Evolutionary conservation across 2,329 filamentous ascomycete genomes (phyloP).

Genomic region (Ceratocystis ficicola): DNA sequence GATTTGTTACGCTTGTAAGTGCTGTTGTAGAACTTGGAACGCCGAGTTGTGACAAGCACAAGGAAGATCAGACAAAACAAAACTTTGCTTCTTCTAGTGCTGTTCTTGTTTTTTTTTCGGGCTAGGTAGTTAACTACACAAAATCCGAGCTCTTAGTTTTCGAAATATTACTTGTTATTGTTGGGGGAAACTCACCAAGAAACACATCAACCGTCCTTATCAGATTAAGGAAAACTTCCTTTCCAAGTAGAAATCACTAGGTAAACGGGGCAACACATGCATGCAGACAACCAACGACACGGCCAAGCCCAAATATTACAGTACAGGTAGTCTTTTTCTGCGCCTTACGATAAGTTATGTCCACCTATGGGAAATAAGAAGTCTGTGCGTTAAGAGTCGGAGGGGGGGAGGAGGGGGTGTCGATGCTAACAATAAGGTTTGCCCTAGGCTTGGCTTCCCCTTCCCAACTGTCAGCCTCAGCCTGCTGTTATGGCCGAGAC

Average conservation of each 20-base stretch:
- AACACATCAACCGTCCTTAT: too few species aligned
- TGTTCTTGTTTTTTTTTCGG: background rate
- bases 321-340: background rate
- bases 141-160: too few species aligned
- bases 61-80: slow-evolving; percentile 7
- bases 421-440: slow-evolving; percentile 1
- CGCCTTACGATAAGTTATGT: background rate
- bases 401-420: background rate
- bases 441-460: background rate
- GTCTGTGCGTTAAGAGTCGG: background rate
- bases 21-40: slow-evolving; percentile 1
- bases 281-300: too few species aligned
- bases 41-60: background rate
- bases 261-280: too few species aligned
- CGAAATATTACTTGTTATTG: too few species aligned
- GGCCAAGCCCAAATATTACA: too few species aligned
- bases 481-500: background rate
- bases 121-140: too few species aligned
- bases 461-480: background rate
- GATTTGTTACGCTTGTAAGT: background rate
- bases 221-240: too few species aligned
- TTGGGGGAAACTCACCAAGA: too few species aligned
- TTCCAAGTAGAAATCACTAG: too few species aligned
- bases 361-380: background rate
- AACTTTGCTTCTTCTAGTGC: background rate